Conservation (phyloP, 768 basidiomycete genomes). For the Tulasnella calospora region DNA sequence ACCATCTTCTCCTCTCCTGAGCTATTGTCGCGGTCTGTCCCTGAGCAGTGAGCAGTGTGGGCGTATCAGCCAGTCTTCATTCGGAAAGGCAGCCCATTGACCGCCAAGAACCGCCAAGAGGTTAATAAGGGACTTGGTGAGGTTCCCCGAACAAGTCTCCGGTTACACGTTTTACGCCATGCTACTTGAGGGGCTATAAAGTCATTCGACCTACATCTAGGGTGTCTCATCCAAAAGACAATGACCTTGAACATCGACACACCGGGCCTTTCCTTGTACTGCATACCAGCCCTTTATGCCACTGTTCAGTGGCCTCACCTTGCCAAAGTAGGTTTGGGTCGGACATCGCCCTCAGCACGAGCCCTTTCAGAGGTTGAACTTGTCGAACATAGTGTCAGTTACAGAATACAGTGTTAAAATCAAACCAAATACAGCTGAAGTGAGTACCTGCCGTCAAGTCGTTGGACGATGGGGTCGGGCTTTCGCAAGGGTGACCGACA, state of each 20-base stretch:
- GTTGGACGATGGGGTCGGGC: not conserved
- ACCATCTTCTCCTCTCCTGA: too few relatives aligned
- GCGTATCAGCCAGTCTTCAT: too few relatives aligned
- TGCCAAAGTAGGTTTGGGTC: not conserved
- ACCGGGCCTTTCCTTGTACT: not conserved
- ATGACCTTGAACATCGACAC: not conserved
- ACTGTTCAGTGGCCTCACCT: conserved; percentile 2
- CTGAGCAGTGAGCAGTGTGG: too few relatives aligned
- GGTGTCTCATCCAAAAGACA: too few relatives aligned
- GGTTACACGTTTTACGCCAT: too few relatives aligned
- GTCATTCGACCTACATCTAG: too few relatives aligned
- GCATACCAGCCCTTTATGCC: not conserved
- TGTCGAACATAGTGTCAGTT: not conserved
- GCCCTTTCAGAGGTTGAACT: not conserved
- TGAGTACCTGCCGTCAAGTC: not conserved
- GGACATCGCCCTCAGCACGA: not conserved
- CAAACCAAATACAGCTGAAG: not conserved
- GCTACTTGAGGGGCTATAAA: too few relatives aligned
- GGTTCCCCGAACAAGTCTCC: too few relatives aligned
- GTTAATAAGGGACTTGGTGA: too few relatives aligned
- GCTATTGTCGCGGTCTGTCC: too few relatives aligned
- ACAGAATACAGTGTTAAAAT: not conserved
- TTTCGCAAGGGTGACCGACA: not conserved
- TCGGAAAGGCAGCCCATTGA: too few relatives aligned
- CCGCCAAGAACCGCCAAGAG: too few relatives aligned